phyloP scores from a whole-genome alignment of 225 moss, liverwort and hornwort species.

The Neckera pumila region DNA sequence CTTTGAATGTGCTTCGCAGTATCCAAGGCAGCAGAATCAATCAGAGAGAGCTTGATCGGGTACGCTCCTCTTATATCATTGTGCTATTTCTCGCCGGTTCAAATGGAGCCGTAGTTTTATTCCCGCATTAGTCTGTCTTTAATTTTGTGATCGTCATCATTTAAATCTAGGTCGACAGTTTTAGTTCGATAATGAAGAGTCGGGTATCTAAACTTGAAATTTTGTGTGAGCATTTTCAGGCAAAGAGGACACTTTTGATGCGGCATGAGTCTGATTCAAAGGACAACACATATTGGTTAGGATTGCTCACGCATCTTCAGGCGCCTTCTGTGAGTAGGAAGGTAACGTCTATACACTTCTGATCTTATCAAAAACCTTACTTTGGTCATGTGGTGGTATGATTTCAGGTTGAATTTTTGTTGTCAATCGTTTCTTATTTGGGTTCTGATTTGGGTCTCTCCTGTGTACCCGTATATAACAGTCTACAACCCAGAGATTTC shows the following conservation, averaged over 20 bases:
- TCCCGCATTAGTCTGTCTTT: neutral
- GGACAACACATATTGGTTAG: constrained; percentile 98
- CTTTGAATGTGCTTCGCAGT: constrained; percentile 88
- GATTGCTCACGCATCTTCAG: constrained; percentile 93
- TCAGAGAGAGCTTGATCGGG: constrained; percentile 98
- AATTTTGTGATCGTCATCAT: neutral
- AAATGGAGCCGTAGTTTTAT: neutral
- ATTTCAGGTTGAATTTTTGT: neutral
- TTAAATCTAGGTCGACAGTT: neutral
- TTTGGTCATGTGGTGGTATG: neutral
- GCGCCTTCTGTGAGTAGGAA: constrained; percentile 85
- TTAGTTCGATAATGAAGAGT: neutral
- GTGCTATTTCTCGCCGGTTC: neutral
- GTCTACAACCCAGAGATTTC: neutral
- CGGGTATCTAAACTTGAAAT: neutral
- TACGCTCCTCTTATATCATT: neutral
- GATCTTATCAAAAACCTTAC: neutral
- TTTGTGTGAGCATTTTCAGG: constrained; percentile 39
- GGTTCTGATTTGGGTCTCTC: neutral
- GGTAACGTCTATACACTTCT: constrained; percentile 20
- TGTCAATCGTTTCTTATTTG: neutral
- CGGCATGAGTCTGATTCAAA: constrained; percentile 95
- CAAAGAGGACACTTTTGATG: constrained; percentile 95
- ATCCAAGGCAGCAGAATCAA: constrained; percentile 94
- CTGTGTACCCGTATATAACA: neutral